A percentile compares a stretch with the other conserved stretches of the same genome.
These are phyloP conservation scores for Oryza australiensis DNA, from an alignment of 176 grass and related monocot species.

Conservation along the genomic window DNA sequence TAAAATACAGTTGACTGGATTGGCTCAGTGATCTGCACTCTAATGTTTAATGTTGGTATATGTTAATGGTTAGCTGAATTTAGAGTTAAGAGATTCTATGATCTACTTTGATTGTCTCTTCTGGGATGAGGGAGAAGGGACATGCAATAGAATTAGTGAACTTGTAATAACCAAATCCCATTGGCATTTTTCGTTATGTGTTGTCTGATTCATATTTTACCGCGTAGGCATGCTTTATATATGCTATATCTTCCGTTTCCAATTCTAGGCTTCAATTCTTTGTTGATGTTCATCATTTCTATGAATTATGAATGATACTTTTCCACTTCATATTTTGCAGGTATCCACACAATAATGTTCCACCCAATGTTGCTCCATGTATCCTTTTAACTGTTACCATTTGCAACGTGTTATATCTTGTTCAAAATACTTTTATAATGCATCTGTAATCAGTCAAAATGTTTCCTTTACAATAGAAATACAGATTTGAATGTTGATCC, in stretches of 20 bases:
- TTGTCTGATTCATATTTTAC: slow-evolving; percentile 11
- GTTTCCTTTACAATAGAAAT: slow-evolving; percentile 66
- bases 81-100: background rate
- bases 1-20: background rate
- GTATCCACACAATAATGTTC: slow-evolving; percentile 81
- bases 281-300: background rate
- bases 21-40: background rate
- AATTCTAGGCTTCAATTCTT: slow-evolving; percentile 6
- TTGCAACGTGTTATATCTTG: slow-evolving; percentile 18
- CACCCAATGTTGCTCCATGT: slow-evolving; percentile 65
- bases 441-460: background rate
- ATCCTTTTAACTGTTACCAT: slow-evolving; percentile 69
- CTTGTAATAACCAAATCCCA: background rate
- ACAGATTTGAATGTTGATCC: slow-evolving; percentile 85
- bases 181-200: background rate
- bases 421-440: slow-evolving; percentile 2
- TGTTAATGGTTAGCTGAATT: background rate
- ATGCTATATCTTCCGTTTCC: background rate
- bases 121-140: background rate
- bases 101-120: background rate
- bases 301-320: slow-evolving; percentile 16
- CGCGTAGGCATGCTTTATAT: background rate
- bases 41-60: background rate
- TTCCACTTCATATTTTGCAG: slow-evolving; percentile 50
- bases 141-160: background rate